phyloP scores from a whole-genome alignment of 2,329 filamentous ascomycete genomes.

The Sporothrix inflata region DNA sequence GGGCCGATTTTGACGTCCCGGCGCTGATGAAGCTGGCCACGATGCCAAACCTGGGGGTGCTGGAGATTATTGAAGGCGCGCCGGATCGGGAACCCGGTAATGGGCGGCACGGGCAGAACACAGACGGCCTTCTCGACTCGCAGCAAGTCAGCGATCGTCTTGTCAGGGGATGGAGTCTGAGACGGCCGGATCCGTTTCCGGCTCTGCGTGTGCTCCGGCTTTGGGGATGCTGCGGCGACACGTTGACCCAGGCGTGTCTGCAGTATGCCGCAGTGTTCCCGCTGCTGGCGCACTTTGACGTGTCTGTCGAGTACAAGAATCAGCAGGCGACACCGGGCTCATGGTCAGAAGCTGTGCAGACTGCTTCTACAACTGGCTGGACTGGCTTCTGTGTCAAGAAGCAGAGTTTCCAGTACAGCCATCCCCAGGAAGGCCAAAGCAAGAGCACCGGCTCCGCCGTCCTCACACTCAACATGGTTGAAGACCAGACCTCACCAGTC shows the following conservation, averaged over 20 bases:
- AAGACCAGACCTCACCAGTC: not conserved
- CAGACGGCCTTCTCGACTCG: not conserved
- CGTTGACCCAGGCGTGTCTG: constrained; percentile 47
- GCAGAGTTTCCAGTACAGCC: not conserved
- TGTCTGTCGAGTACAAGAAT: constrained; percentile 42
- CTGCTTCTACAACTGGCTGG: not conserved
- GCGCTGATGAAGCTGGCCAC: constrained; percentile 48
- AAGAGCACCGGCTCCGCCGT: not conserved
- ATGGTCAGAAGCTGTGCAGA: not conserved
- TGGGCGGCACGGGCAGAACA: not conserved
- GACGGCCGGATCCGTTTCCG: constrained; percentile 48
- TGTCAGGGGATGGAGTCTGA: constrained; percentile 50
- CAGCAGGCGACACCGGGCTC: not conserved
- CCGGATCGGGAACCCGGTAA: not conserved
- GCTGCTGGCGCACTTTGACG: constrained; percentile 48
- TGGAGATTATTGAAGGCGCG: constrained; percentile 51
- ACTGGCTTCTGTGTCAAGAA: not conserved
- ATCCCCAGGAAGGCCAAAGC: not conserved
- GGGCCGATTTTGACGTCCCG: constrained; percentile 36
- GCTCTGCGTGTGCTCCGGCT: constrained; percentile 52
- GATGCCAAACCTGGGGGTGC: constrained; percentile 52
- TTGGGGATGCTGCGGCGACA: constrained; percentile 4
- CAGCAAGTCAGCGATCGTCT: constrained; percentile 49
- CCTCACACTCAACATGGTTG: constrained; percentile 22
- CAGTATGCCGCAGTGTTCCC: constrained; percentile 49